Conservation (phyloP, 176 grass and related monocot species). For the Tillandsia fasciculata region DNA sequence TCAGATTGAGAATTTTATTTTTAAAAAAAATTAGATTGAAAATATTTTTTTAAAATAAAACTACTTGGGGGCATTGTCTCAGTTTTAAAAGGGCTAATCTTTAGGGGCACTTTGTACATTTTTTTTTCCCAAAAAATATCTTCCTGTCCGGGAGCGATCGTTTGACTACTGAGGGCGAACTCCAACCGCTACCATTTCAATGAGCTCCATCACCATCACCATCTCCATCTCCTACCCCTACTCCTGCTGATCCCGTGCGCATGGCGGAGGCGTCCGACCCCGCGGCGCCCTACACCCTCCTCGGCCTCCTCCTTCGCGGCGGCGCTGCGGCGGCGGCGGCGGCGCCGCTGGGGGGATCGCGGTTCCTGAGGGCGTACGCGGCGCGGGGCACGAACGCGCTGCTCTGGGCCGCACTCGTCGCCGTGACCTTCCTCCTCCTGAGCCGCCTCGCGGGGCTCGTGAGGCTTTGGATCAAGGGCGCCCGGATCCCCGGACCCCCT, state of each 20-base stretch:
- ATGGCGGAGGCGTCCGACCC: conserved; percentile 22
- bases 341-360: not conserved
- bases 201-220: not conserved
- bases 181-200: too few relatives aligned
- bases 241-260: not conserved
- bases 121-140: too few relatives aligned
- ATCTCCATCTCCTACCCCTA: not conserved
- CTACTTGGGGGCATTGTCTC: too few relatives aligned
- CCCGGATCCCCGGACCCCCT: conserved; percentile 53
- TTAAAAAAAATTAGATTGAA: too few relatives aligned
- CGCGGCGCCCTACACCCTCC: conserved; percentile 58
- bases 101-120: too few relatives aligned
- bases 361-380: conserved; percentile 58
- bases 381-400: conserved; percentile 67
- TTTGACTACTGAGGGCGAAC: too few relatives aligned
- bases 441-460: conserved; percentile 35
- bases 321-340: not conserved
- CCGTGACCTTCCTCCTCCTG: conserved; percentile 45
- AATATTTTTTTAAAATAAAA: too few relatives aligned
- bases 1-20: too few relatives aligned
- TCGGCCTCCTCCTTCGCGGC: conserved; percentile 52
- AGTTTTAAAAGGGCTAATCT: too few relatives aligned
- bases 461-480: conserved; percentile 52
- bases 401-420: conserved; percentile 60
- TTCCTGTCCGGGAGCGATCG: too few relatives aligned